These are phyloP conservation scores for Brassica incana DNA, from an alignment of 345 rosid species.

Conservation along the genomic window DNA sequence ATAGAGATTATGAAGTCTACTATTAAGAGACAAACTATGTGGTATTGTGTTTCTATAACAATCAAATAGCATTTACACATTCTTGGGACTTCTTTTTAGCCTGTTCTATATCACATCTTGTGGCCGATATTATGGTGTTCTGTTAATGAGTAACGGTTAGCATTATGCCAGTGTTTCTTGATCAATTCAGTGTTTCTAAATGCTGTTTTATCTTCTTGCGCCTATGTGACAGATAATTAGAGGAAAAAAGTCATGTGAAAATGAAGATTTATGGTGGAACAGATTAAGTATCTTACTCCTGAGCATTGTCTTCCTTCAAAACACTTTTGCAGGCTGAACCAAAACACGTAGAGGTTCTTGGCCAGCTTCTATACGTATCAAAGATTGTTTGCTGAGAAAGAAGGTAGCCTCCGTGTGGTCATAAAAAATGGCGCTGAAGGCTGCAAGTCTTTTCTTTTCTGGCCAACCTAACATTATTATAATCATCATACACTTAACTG, in stretches of 20 bases:
- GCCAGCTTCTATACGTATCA: constrained; percentile 69
- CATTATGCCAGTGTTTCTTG: no score
- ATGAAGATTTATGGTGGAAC: no score
- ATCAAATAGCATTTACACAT: background rate
- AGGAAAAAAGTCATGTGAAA: no score
- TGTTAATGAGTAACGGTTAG: background rate
- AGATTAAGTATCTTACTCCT: no score
- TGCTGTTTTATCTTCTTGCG: no score
- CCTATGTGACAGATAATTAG: no score
- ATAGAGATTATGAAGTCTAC: background rate
- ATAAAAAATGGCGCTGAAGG: constrained; percentile 79
- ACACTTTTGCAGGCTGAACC: constrained; percentile 58
- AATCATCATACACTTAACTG: background rate
- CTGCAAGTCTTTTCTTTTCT: constrained; percentile 52
- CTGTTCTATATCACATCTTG: background rate
- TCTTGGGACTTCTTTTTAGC: background rate
- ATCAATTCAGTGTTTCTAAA: no score
- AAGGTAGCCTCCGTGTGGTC: constrained; percentile 93
- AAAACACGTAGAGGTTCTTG: constrained; percentile 69
- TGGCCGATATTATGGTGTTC: constrained; percentile 3
- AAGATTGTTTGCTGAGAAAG: constrained; percentile 86
- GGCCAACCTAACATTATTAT: background rate
- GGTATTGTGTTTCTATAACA: background rate
- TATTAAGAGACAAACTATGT: no score
- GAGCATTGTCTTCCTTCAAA: background rate